Evolutionary conservation across 83 land plant species (phyloP), one percentile per base, ranked within the genome.

Genomic region (Larix sibirica): DNA sequence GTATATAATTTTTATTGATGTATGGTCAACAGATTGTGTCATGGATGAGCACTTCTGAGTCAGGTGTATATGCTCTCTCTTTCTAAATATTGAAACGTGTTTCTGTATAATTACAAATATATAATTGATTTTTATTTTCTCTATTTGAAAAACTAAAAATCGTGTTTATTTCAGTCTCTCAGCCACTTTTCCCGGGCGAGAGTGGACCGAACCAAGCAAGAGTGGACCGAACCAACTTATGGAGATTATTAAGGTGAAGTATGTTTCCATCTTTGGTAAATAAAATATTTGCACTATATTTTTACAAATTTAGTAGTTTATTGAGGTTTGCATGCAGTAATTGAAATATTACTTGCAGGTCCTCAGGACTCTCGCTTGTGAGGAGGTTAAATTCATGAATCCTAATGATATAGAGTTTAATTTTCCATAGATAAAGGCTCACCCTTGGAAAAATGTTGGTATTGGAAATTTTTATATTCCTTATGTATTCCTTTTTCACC

Each of bases 401-500:
- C 93, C 93, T 14, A 88, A 88, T 75, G 89, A 91, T 70, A 86
- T 87, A 42, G 89, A 91, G 70, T 91, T 86, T 74, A 91, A 89
- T 63, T 89, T 89, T 71, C 91, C 91, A n/a, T 92, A 92, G 79
- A 90, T 92, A 44, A 92, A 92, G 69, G 94, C 94, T 36, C 94
- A 92, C 80, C 92, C 92, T n/a, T 90, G 92, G 92, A 90, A 90
- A 80, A 90, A 90, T 64, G 92, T 90, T 66, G 79, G 82, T 24
- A 13, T 40, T 81, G 3, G 28, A 12, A 38, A 66, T 3, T 24
- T 5, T 8, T 26, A 54, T 78, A 56, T 78, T 44, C 1, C 31
- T 44, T 2, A 33, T 58, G 7, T 31, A 23, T 6, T 56, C 18
- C 33, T 58, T 26, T 78, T 2, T 20, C 24, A 50, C 31, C 80